Percentiles rank a stretch among this genome's conserved stretches.
Conservation (phyloP, 2,329 filamentous ascomycete species). For the Coniella vitis region DNA sequence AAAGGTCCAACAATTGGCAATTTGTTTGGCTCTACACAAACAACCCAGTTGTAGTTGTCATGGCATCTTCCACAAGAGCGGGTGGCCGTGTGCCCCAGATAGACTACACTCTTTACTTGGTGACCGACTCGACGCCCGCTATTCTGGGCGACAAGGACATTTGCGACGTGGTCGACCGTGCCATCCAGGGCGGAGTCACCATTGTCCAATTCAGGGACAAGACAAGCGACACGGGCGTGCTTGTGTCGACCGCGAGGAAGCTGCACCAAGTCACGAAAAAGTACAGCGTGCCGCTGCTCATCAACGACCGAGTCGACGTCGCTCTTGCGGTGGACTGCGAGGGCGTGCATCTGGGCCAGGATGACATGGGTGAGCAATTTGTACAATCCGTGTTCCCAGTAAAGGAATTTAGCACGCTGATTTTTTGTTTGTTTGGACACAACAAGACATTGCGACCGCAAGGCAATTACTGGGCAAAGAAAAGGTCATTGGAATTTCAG, state of each 20-base stretch:
- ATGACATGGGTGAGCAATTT: conserved; percentile 70
- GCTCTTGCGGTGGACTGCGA: conserved; percentile 80
- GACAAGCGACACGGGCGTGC: conserved; percentile 61
- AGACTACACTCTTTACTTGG: conserved; percentile 81
- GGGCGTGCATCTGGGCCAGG: conserved; percentile 90
- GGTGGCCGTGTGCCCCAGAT: conserved; percentile 25
- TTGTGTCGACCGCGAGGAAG: conserved; percentile 62
- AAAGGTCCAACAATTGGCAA: no score
- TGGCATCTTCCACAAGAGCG: not conserved
- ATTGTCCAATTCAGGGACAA: conserved; percentile 92
- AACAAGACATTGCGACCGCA: conserved; percentile 53
- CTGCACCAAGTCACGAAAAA: conserved; percentile 65
- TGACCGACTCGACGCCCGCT: conserved; percentile 84
- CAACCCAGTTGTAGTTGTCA: not conserved
- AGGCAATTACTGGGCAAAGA: conserved; percentile 65
- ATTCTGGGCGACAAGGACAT: conserved; percentile 71
- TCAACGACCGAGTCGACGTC: conserved; percentile 91
- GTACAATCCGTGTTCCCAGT: no score
- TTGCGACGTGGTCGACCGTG: conserved; percentile 64
- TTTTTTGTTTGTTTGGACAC: not conserved
- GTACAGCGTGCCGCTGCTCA: conserved; percentile 70
- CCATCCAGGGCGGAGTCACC: conserved; percentile 73
- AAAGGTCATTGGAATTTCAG: conserved; percentile 84
- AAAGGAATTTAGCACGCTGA: no score
- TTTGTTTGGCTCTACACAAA: no score